Percentiles rank a stretch among this genome's conserved stretches.
Conservation (phyloP, 2,329 filamentous ascomycete species). For the Beauveria sp. region DNA sequence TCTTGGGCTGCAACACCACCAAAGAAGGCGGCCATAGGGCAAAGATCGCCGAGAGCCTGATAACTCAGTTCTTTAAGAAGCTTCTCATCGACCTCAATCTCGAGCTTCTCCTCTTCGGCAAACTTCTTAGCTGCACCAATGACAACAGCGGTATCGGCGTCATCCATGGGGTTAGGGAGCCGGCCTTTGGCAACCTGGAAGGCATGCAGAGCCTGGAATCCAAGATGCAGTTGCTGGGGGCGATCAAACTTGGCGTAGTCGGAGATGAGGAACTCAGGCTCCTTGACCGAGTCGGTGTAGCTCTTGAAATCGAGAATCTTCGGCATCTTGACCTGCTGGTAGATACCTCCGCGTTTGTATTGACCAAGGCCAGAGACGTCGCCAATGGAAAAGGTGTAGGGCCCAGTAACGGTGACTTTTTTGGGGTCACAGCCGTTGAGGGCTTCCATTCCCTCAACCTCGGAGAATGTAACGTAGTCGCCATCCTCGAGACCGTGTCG, state of each 20-base stretch:
- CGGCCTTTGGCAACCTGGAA: slow-evolving; percentile 70
- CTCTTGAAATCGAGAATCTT: slow-evolving; percentile 85
- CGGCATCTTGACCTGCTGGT: slow-evolving; percentile 97
- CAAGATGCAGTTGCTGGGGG: slow-evolving; percentile 83
- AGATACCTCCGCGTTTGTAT: slow-evolving; percentile 84
- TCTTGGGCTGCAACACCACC: slow-evolving; percentile 92
- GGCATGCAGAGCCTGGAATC: slow-evolving; percentile 84
- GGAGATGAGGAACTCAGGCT: slow-evolving; percentile 83
- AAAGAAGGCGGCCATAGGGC: slow-evolving; percentile 89
- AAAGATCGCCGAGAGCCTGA: slow-evolving; percentile 85
- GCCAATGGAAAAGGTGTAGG: slow-evolving; percentile 95
- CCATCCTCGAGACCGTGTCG: slow-evolving; percentile 93
- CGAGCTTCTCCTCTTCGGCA: slow-evolving; percentile 59
- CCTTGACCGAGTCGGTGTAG: slow-evolving; percentile 68
- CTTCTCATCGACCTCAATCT: slow-evolving; percentile 80
- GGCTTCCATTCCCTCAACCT: slow-evolving; percentile 84
- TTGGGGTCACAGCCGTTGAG: slow-evolving; percentile 78
- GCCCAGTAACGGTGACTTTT: slow-evolving; percentile 89
- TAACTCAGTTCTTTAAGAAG: slow-evolving; percentile 88
- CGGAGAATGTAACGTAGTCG: slow-evolving; percentile 90
- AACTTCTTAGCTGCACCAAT: slow-evolving; percentile 68
- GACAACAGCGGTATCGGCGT: slow-evolving; percentile 73
- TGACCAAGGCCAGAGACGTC: slow-evolving; percentile 81
- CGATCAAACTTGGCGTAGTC: slow-evolving; percentile 98
- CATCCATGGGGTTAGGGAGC: slow-evolving; percentile 75